Base-by-base conservation (phyloP, 2,329 filamentous ascomycete species). In the Paraphoma sp. region DNA sequence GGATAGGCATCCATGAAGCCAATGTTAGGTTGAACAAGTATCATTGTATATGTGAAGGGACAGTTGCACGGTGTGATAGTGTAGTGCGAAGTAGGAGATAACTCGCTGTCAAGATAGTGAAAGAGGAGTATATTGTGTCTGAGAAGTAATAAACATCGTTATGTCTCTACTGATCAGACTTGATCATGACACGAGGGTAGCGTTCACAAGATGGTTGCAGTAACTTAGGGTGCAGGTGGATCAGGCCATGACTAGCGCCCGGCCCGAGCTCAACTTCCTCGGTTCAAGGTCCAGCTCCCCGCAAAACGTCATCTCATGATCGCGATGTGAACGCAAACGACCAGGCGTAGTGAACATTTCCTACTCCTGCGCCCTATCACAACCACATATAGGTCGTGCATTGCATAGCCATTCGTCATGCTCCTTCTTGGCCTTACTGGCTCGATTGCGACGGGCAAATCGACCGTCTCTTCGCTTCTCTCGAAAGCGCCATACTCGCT, bases 361-460 rank as follows among this genome's bases (percentile, higher is more conserved):
- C n/a, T 4, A 33, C 14, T 11, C 2, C 10, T 31, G 7, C 33
- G 7, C 33, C 16, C 38, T 6, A 36, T 10, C 3, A 14, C 33
- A 10, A 36, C 14, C 3, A 36, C 7, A 36, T 6, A 10, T 36
- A 10, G 10, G 10, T 36, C 33, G 33, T 14, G 33, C 33, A 23
- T 23, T 5, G 23, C 23, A 36, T 36, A 36, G 33, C 33, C 33
- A 23, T 23, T 46, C 56, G 66, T 41, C 16, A 98, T 98, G 95
- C 86, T 98, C 47, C 88, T 99, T 71, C 93, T 99, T 69, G 95
- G 95, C 54, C 87, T 99, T 28, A 99, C 95, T 8, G 95, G 95
- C 75, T 97, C 93, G 59, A 98, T 99, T 74, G 95, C 95, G 58
- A 99, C 95, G 6, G 95, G 95, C 76, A 99, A 99, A 85, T 97